Evolutionary conservation across 139 green algal genomes (phyloP).

Genomic region (Spirogloea muscicola): DNA sequence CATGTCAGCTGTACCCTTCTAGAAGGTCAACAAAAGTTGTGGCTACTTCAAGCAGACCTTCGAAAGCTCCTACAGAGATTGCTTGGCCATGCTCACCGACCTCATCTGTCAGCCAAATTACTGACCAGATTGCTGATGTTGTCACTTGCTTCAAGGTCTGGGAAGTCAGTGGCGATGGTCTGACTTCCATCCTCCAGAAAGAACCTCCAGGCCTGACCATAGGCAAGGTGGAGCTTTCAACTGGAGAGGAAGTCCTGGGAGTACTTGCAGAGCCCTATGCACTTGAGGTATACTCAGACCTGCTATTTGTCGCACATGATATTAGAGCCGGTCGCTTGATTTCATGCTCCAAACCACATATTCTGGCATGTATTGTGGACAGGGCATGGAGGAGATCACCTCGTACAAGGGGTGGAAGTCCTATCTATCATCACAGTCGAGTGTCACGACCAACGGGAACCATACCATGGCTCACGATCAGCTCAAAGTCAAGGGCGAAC

Average conservation of each 20-base stretch:
- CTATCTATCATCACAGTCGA: no score
- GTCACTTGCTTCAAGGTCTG: conserved; percentile 3
- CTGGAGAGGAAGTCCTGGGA: background rate
- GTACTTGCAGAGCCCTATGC: conserved; percentile 26
- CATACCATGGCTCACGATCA: no score
- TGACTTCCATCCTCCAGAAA: conserved; percentile 1
- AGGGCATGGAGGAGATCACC: conserved; percentile 27
- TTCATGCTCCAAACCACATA: no score
- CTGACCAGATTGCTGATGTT: background rate
- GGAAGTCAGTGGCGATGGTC: conserved; percentile 6
- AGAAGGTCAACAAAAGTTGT: no score
- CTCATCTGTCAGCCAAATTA: background rate
- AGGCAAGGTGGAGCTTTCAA: conserved; percentile 1
- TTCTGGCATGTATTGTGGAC: background rate
- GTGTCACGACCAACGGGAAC: no score
- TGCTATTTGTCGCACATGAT: no score
- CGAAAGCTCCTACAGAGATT: no score
- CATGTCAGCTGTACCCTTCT: no score
- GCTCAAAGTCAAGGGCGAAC: conserved; percentile 29
- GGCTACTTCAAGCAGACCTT: no score
- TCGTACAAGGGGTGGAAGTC: conserved; percentile 15
- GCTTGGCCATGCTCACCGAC: no score
- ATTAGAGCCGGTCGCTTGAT: no score
- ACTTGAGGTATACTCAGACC: conserved; percentile 10
- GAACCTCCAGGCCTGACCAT: conserved; percentile 24